phyloP scores from a whole-genome alignment of 345 rosid species.

The Boechera divaricarpa region DNA sequence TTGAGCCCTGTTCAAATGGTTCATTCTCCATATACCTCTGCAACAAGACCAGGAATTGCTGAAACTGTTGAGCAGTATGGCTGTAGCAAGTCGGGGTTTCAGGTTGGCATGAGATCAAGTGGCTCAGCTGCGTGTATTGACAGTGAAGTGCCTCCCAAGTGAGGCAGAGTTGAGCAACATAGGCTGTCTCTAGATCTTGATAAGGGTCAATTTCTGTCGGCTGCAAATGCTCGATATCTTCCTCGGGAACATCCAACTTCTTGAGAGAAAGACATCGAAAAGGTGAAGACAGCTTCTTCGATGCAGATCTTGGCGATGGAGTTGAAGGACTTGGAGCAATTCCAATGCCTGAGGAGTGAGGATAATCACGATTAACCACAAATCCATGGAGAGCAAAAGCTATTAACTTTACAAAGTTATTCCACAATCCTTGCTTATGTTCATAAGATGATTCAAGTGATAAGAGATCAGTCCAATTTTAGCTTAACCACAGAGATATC shows the following conservation, averaged over 20 bases:
- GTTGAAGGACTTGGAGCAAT: slow-evolving; percentile 59
- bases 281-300: slow-evolving; percentile 85
- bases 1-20: slow-evolving; percentile 79
- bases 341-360: slow-evolving; percentile 43
- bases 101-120: slow-evolving; percentile 67
- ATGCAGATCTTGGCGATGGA: slow-evolving; percentile 81
- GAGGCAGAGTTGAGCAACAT: slow-evolving; percentile 93
- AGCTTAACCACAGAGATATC: background rate
- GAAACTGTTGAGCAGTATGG: slow-evolving; percentile 83
- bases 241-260: slow-evolving; percentile 69
- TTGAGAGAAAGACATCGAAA: slow-evolving; percentile 85
- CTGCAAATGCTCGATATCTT: slow-evolving; percentile 68
- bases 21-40: slow-evolving; percentile 95
- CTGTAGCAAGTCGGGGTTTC: slow-evolving; percentile 69
- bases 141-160: slow-evolving; percentile 99
- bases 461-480: slow-evolving; percentile 1
- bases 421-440: slow-evolving; percentile 16
- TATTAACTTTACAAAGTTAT: background rate
- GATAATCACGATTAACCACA: slow-evolving; percentile 8
- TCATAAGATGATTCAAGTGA: background rate
- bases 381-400: slow-evolving; percentile 1
- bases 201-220: slow-evolving; percentile 52
- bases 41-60: slow-evolving; percentile 85
- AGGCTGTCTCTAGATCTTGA: slow-evolving; percentile 82
- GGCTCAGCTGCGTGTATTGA: slow-evolving; percentile 82